A percentile compares a stretch with the other conserved stretches of the same genome.
Evolutionary conservation across 2,329 filamentous ascomycete genomes (phyloP).

Genomic region (Canariomyces notabilis): DNA sequence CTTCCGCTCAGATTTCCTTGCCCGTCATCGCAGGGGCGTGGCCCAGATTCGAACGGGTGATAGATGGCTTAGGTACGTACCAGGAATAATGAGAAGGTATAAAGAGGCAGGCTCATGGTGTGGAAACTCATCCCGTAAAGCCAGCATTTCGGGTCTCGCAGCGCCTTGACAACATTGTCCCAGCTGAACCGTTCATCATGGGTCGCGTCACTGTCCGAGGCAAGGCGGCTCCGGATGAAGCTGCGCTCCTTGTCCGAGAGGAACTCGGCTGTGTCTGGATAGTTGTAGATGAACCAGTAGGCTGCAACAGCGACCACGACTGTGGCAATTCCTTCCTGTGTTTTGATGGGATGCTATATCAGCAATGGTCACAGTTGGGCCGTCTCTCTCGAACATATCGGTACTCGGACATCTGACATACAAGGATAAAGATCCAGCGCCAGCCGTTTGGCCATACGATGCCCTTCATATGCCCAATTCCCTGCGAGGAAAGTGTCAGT

Average conservation of each 20-base stretch:
- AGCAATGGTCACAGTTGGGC: too few species aligned
- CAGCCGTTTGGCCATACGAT: conserved; percentile 49
- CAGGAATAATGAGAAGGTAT: conserved; percentile 52
- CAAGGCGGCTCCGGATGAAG: conserved; percentile 58
- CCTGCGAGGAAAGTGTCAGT: conserved; percentile 32
- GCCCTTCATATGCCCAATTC: conserved; percentile 50
- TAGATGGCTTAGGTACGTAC: too few species aligned
- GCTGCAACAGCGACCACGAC: conserved; percentile 45
- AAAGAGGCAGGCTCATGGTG: conserved; percentile 62
- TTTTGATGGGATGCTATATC: too few species aligned
- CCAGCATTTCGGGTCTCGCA: conserved; percentile 66
- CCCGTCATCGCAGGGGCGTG: too few species aligned
- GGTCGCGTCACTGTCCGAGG: conserved; percentile 64
- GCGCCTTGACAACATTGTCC: conserved; percentile 57
- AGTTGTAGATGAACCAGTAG: conserved; percentile 63
- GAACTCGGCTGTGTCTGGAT: conserved; percentile 55
- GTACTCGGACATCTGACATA: conserved; percentile 32
- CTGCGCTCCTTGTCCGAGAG: conserved; percentile 49
- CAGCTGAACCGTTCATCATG: conserved; percentile 65
- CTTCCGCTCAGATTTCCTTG: background rate
- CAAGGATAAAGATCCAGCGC: conserved; percentile 58
- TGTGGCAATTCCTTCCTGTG: conserved; percentile 50
- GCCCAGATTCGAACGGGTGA: too few species aligned
- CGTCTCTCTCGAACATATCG: too few species aligned
- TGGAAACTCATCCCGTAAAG: conserved; percentile 68